phyloP scores from a whole-genome alignment of 2,329 filamentous ascomycete genomes.

The Ilyonectria mors-panacis region DNA sequence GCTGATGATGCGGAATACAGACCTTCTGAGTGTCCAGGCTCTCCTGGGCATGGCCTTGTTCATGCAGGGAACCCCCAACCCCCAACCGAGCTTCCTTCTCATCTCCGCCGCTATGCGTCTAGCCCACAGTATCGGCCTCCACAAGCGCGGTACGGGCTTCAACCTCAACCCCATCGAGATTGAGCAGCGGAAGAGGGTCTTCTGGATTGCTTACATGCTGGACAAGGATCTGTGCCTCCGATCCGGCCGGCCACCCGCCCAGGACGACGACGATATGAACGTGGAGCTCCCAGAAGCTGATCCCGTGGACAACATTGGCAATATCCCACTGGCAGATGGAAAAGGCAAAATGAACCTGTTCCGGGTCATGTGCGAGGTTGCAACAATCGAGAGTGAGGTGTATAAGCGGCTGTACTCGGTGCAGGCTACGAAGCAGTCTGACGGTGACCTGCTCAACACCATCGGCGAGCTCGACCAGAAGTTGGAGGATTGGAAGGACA shows the following conservation, averaged over 20 bases:
- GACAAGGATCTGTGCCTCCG: constrained; percentile 75
- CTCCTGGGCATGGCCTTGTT: constrained; percentile 94
- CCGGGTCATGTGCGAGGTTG: constrained; percentile 91
- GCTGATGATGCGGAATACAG: constrained; percentile 94
- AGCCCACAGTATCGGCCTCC: constrained; percentile 93
- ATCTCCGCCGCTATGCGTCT: constrained; percentile 92
- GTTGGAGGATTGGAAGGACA: constrained; percentile 96
- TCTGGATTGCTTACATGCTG: constrained; percentile 77
- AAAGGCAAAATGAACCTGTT: constrained; percentile 97
- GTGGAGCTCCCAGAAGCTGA: constrained; percentile 94
- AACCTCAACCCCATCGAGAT: constrained; percentile 94
- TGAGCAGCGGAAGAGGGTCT: constrained; percentile 83
- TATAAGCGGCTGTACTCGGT: constrained; percentile 95
- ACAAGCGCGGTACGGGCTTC: constrained; percentile 93
- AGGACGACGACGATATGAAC: constrained; percentile 86
- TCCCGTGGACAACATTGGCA: constrained; percentile 92
- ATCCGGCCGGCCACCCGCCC: constrained; percentile 71
- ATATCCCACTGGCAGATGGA: constrained; percentile 90
- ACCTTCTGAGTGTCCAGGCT: constrained; percentile 94
- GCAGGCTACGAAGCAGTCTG: constrained; percentile 90
- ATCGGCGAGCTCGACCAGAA: constrained; percentile 94
- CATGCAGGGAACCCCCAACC: constrained; percentile 95
- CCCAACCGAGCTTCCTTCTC: constrained; percentile 92
- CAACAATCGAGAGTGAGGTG: constrained; percentile 92
- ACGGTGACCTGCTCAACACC: constrained; percentile 93